Evolutionary conservation across 352 stramenopile species (phyloP).

Genomic region (Phytophthora lateralis): DNA sequence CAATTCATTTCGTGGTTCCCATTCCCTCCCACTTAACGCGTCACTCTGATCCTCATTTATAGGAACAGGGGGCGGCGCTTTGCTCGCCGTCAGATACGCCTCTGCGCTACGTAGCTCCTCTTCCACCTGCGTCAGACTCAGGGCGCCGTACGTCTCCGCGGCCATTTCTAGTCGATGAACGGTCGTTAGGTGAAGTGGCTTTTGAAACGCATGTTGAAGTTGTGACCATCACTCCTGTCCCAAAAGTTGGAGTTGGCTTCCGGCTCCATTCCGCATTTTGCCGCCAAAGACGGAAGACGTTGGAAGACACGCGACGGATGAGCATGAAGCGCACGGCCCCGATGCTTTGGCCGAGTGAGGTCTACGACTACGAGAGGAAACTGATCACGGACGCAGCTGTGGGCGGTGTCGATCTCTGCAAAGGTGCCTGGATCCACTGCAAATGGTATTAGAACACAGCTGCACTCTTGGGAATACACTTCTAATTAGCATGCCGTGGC

Average conservation of each 20-base stretch:
- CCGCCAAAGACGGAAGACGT: slow-evolving; percentile 3
- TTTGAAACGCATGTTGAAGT: slow-evolving; percentile 47
- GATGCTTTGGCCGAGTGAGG: slow-evolving; percentile 35
- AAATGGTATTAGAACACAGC: slow-evolving; percentile 28
- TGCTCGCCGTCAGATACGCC: slow-evolving; percentile 51
- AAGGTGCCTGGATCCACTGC: slow-evolving; percentile 60
- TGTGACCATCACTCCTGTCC: slow-evolving; percentile 56
- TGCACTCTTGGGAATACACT: not conserved
- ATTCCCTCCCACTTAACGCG: not conserved
- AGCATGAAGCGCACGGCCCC: slow-evolving; percentile 4
- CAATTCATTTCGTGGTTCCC: slow-evolving; percentile 11
- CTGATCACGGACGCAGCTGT: slow-evolving; percentile 44
- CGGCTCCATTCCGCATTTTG: slow-evolving; percentile 36
- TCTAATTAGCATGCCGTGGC: not conserved
- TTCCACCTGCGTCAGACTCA: slow-evolving; percentile 69
- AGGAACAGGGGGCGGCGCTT: not conserved
- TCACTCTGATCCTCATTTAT: not conserved
- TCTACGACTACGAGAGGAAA: slow-evolving; percentile 60
- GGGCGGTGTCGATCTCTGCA: slow-evolving; percentile 47
- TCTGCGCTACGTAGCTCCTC: slow-evolving; percentile 68
- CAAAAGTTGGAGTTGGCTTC: slow-evolving; percentile 37
- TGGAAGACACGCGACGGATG: slow-evolving; percentile 3
- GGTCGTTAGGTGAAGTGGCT: slow-evolving; percentile 14
- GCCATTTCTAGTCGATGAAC: slow-evolving; percentile 30
- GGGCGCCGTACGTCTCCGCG: slow-evolving; percentile 7